phyloP scores from a whole-genome alignment of 1,139 yeast species.

The Pneumocystis jirovecii region DNA sequence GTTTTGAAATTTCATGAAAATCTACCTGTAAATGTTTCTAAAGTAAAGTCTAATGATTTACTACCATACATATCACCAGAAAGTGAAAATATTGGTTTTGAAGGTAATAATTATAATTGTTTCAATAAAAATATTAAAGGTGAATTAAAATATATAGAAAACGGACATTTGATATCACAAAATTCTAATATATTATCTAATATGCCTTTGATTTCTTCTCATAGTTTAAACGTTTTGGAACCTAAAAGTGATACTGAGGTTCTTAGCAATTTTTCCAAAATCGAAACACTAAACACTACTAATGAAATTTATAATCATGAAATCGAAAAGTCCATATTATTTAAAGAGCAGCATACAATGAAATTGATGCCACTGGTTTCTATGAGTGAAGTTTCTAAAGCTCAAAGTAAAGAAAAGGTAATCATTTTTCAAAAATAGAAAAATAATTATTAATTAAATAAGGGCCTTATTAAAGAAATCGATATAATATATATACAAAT shows the following conservation, averaged over 20 bases:
- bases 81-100: background rate
- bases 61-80: background rate
- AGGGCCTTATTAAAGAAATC: constrained; percentile 3
- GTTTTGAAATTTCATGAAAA: background rate
- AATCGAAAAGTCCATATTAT: background rate
- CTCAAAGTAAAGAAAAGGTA: constrained; percentile 1
- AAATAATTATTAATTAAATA: background rate
- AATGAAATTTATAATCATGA: background rate
- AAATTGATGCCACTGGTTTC: background rate
- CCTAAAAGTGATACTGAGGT: background rate
- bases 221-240: background rate
- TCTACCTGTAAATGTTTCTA: background rate
- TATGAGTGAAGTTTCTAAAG: background rate
- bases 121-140: background rate
- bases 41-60: background rate
- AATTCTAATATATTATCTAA: background rate
- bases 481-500: constrained; percentile 3
- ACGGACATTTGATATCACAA: background rate
- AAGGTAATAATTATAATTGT: background rate
- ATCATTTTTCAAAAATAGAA: background rate
- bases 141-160: background rate
- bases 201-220: background rate
- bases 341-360: background rate
- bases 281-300: background rate
- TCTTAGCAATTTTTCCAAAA: background rate